A percentile compares a stretch with the other conserved stretches of the same genome.
These are phyloP conservation scores for Petasospora fabianii DNA, from an alignment of 1,139 yeast genomes.

Conservation along the genomic window DNA sequence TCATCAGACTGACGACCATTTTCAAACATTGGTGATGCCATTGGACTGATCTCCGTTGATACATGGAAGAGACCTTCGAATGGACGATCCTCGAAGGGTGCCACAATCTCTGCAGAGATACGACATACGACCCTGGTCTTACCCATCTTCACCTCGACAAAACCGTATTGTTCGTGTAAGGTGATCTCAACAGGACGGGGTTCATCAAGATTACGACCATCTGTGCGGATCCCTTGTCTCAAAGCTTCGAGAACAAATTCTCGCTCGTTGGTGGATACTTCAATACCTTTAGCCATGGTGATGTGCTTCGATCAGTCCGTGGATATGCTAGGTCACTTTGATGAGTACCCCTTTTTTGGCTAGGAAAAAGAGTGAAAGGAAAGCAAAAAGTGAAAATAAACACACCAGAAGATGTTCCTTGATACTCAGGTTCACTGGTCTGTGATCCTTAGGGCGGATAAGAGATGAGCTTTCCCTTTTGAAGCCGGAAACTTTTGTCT, in stretches of 20 bases:
- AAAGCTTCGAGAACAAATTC: constrained; percentile 60
- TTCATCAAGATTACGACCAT: constrained; percentile 63
- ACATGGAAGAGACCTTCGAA: constrained; percentile 88
- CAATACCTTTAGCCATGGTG: constrained; percentile 53
- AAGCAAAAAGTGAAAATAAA: not conserved
- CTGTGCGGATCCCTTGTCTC: constrained; percentile 59
- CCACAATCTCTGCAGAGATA: constrained; percentile 73
- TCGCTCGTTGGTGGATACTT: constrained; percentile 63
- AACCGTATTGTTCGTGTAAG: constrained; percentile 74
- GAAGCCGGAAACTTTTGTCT: no score
- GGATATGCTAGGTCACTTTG: no score
- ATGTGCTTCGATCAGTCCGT: no score
- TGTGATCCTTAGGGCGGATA: no score
- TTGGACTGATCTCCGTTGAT: constrained; percentile 80
- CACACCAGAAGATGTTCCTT: no score
- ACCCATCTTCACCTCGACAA: constrained; percentile 75
- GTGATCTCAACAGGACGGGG: constrained; percentile 60
- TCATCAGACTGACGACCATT: constrained; percentile 65
- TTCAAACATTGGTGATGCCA: constrained; percentile 86
- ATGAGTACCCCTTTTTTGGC: no score
- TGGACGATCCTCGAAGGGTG: constrained; percentile 88
- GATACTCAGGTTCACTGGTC: no score
- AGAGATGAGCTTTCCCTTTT: no score
- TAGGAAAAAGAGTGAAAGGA: not conserved
- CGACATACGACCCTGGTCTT: constrained; percentile 70